Base-by-base conservation (phyloP, 2,329 filamentous ascomycete species). In the Hymenoscyphus linearis region DNA sequence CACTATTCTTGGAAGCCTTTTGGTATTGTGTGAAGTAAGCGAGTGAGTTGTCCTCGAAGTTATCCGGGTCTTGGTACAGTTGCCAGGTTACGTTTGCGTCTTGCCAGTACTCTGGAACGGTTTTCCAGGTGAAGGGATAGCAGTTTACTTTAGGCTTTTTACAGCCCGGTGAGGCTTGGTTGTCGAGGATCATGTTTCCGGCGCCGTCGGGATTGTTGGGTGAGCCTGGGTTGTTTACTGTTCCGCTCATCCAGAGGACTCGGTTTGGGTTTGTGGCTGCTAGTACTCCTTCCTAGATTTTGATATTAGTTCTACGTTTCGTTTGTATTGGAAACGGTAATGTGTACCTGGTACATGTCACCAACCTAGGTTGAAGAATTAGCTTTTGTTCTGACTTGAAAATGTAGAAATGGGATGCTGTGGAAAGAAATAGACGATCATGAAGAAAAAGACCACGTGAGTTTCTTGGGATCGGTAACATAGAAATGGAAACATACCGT, bases 251-350 rank as follows among this genome's bases (percentile, higher is more conserved):
- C 74, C 81, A 77, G 4, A 75, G 77, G 3, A 80, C 80, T 57
- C 81, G 76, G 65, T 83, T 83, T 2, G 81, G 80, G 58, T 78
- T 80, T 0, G 81, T 83, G 0, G 80, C 76, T 0, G 80, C 79
- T 35, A 83, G 77, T 58, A 81, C 76, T 1, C 75, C 73, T 70
- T 83, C 79, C 75, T 76, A 35, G 27, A 25, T 50, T 22, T 31
- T 10, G 18, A 25, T 2, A 13, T 50, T 25, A 50, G 44, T 50
- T 22, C 25, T 26, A 4, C 3, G 18, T 4, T 14, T 25, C 5
- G 9, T 22, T 27, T 25, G 35, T 10, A 22, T 16, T 4, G 9
- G n/a, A 2, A 13, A 26, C 27, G 16, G 4, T 16, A 52, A 10
- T 27, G 25, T 36, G 14, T 47, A 55, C 58, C 25, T 60, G 58